Percentiles rank a stretch among this genome's conserved stretches.
Evolutionary conservation across 2,329 filamentous ascomycete genomes (phyloP).

Genomic region (Venturia aucupariae): DNA sequence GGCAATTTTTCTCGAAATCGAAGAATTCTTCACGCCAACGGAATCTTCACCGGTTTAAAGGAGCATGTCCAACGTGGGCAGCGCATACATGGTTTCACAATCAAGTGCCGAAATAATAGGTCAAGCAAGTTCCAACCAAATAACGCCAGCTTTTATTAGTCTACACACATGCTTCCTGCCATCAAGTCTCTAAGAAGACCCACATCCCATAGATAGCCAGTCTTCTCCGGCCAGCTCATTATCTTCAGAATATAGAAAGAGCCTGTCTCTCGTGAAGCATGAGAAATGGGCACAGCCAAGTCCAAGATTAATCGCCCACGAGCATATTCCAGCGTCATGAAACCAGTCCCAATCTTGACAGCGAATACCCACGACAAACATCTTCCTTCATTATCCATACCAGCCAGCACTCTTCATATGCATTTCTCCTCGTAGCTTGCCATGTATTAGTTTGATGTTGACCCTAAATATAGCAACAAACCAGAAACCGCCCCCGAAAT

Average conservation of each 20-base stretch:
- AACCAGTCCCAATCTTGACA: neutral
- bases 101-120: neutral
- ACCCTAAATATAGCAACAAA: neutral
- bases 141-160: slow-evolving; percentile 3
- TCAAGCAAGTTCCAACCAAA: neutral
- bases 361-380: neutral
- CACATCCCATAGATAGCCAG: neutral
- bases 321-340: slow-evolving; percentile 17
- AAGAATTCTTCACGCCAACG: neutral
- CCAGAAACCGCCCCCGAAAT: neutral
- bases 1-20: neutral
- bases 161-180: neutral
- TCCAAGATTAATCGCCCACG: slow-evolving; percentile 1
- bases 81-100: no score
- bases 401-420: neutral
- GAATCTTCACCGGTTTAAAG: neutral
- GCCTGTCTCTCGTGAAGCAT: neutral
- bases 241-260: neutral
- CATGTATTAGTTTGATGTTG: neutral
- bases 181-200: neutral
- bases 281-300: neutral
- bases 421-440: neutral
- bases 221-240: neutral
- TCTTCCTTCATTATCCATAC: neutral
- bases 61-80: no score